A percentile compares a stretch with the other conserved stretches of the same genome.
Evolutionary conservation across 1,284 basidiomycete species (phyloP).

Genomic region (Blastosporella zonata): DNA sequence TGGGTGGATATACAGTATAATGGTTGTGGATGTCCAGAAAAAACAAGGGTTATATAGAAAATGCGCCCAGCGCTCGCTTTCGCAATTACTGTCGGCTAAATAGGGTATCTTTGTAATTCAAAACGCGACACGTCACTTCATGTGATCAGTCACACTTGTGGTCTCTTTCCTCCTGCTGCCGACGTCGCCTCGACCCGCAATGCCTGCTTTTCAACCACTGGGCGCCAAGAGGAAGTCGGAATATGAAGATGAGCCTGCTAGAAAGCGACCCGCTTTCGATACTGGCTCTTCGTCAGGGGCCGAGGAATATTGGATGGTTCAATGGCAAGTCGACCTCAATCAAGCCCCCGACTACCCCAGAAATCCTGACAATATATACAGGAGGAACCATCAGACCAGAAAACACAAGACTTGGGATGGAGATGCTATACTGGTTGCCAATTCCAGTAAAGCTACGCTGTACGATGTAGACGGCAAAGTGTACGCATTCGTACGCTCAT

Average conservation of each 20-base stretch:
- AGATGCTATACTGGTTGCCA: constrained; percentile 64
- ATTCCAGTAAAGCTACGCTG: constrained; percentile 45
- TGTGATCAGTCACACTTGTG: constrained; percentile 1
- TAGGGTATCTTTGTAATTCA: neutral
- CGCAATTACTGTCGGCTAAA: neutral
- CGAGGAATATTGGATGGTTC: constrained; percentile 64
- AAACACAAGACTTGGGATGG: constrained; percentile 96
- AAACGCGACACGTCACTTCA: constrained; percentile 20
- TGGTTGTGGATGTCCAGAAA: neutral
- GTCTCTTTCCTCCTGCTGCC: neutral
- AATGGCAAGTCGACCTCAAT: constrained; percentile 47
- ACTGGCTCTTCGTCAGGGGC: constrained; percentile 14
- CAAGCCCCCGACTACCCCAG: neutral
- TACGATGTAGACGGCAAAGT: constrained; percentile 61
- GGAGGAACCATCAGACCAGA: constrained; percentile 75
- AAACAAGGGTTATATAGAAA: neutral
- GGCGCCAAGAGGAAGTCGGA: constrained; percentile 30
- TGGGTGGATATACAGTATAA: neutral
- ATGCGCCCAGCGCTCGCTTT: neutral
- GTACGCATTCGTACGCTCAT: constrained; percentile 34
- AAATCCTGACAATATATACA: constrained; percentile 24
- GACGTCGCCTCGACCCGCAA: constrained; percentile 12
- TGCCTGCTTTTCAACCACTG: constrained; percentile 37
- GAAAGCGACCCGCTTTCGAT: constrained; percentile 30
- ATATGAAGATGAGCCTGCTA: constrained; percentile 19